A percentile compares a stretch with the other conserved stretches of the same genome.
Evolutionary conservation across 108 stramenopile species (phyloP).

Genomic region (Skeletonema grethae): DNA sequence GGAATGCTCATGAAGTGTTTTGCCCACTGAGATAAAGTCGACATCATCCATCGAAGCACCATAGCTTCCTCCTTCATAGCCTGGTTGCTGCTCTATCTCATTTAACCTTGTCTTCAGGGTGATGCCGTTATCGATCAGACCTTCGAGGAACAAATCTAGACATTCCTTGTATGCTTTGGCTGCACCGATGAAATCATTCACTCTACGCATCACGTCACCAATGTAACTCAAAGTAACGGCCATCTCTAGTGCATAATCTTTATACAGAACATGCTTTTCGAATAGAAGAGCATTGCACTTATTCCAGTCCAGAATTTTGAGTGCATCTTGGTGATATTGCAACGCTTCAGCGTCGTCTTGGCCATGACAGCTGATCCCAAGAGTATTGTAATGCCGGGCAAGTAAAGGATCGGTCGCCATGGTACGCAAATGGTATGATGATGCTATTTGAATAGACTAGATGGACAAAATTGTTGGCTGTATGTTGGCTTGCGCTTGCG

Average conservation of each 20-base stretch:
- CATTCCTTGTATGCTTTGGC: conserved; percentile 17
- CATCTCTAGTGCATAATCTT: conserved; percentile 10
- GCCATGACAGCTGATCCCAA: not conserved
- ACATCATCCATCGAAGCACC: not conserved
- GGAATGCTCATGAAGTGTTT: not conserved
- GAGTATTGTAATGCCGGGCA: not conserved
- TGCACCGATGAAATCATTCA: conserved; percentile 23
- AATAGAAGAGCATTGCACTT: conserved; percentile 23
- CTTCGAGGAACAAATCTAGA: conserved; percentile 18
- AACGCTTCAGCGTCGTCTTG: not conserved
- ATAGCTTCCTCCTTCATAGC: not conserved
- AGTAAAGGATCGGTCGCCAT: not conserved
- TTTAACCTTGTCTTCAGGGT: not conserved
- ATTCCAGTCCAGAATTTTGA: conserved; percentile 24
- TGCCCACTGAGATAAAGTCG: not conserved
- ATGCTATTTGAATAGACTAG: too few relatives aligned
- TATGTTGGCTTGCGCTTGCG: too few relatives aligned
- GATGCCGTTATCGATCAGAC: conserved; percentile 6
- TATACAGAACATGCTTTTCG: not conserved
- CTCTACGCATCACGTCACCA: conserved; percentile 6
- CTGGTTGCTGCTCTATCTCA: conserved; percentile 2
- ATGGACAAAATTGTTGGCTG: too few relatives aligned
- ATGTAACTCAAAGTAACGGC: conserved; percentile 11
- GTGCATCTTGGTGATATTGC: conserved; percentile 6
- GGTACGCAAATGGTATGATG: not conserved